Percentiles rank a stretch among this genome's conserved stretches.
Evolutionary conservation across 2,329 filamentous ascomycete species (phyloP).

Genomic region (Chaetomium sp.): DNA sequence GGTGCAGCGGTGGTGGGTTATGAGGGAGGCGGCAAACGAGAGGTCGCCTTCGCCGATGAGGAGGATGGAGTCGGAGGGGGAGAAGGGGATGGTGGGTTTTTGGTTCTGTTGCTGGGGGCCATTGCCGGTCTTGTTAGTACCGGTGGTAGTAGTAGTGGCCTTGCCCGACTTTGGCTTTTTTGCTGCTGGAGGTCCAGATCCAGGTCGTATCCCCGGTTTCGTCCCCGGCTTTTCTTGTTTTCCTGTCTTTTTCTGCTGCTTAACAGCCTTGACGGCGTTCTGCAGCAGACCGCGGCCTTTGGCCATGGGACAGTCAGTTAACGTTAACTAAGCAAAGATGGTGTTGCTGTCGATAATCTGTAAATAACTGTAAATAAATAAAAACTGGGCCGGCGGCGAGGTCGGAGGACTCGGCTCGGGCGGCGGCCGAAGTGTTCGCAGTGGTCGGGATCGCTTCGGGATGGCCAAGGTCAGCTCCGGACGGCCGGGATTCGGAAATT

Average conservation of each 20-base stretch:
- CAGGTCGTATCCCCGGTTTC: neutral
- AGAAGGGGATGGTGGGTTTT: constrained; percentile 61
- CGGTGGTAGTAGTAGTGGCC: neutral
- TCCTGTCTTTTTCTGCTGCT: constrained; percentile 27
- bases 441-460: constrained; percentile 7
- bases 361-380: neutral
- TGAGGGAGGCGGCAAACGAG: constrained; percentile 71
- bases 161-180: constrained; percentile 29
- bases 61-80: constrained; percentile 66
- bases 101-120: constrained; percentile 20
- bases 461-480: constrained; percentile 11
- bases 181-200: constrained; percentile 19
- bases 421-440: constrained; percentile 15
- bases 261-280: constrained; percentile 32
- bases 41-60: constrained; percentile 81
- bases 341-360: neutral
- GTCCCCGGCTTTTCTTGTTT: neutral
- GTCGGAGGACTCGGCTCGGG: constrained; percentile 23
- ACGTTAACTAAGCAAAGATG: neutral
- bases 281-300: constrained; percentile 30
- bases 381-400: constrained; percentile 1
- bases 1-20: constrained; percentile 65
- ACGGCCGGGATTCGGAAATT: constrained; percentile 23
- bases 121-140: constrained; percentile 8
- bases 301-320: constrained; percentile 19